Evolutionary conservation across 2,329 filamentous ascomycete species (phyloP).

Genomic region (Nemania bipapillata): DNA sequence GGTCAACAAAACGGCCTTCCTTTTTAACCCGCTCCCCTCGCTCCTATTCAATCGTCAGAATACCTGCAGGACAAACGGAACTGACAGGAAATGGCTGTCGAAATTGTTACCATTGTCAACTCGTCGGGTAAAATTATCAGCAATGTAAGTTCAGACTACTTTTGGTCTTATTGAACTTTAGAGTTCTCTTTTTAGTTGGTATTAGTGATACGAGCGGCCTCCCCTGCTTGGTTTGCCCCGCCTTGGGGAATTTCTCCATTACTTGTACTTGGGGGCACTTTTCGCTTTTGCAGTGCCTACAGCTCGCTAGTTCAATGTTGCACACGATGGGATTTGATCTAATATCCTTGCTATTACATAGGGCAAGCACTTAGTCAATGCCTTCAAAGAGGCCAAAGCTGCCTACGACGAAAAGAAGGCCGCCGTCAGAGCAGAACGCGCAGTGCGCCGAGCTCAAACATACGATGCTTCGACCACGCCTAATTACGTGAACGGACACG

Average conservation of each 20-base stretch:
- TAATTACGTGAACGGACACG: constrained; percentile 49
- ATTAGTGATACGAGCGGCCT: constrained; percentile 19
- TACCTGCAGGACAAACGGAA: constrained; percentile 20
- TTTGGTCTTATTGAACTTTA: constrained; percentile 8
- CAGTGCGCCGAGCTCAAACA: constrained; percentile 70
- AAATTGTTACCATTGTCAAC: constrained; percentile 51
- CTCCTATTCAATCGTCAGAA: constrained; percentile 24
- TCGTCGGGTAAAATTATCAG: constrained; percentile 51
- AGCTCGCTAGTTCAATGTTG: constrained; percentile 10
- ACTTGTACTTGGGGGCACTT: not conserved
- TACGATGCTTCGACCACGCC: constrained; percentile 55
- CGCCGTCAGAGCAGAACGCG: constrained; percentile 74
- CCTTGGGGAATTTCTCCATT: constrained; percentile 8
- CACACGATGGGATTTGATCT: constrained; percentile 19
- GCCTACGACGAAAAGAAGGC: constrained; percentile 90
- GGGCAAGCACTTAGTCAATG: constrained; percentile 88
- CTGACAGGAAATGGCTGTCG: constrained; percentile 45
- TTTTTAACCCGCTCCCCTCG: constrained; percentile 31
- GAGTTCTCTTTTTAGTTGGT: constrained; percentile 4
- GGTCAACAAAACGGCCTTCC: constrained; percentile 32
- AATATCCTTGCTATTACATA: constrained; percentile 53
- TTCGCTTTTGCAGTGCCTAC: constrained; percentile 17
- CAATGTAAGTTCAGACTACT: constrained; percentile 46
- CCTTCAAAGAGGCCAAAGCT: constrained; percentile 91
- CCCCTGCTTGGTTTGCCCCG: constrained; percentile 31